These are phyloP conservation scores for Angophora floribunda DNA, from an alignment of 345 rosid genomes.

Conservation along the genomic window DNA sequence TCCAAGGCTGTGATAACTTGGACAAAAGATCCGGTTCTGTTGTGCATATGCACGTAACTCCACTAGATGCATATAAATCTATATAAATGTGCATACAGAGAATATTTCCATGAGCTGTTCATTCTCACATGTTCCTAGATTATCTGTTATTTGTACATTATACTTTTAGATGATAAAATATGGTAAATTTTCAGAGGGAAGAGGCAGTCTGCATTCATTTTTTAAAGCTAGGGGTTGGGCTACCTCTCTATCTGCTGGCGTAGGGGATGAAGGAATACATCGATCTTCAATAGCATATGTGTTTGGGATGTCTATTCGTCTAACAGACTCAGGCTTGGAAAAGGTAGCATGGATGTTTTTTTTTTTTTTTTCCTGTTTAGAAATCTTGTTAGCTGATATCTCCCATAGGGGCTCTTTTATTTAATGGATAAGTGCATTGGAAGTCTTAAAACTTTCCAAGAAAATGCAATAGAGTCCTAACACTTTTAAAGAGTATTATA, in stretches of 20 bases:
- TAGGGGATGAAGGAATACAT: slow-evolving; percentile 83
- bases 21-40: background rate
- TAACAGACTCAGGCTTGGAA: slow-evolving; percentile 77
- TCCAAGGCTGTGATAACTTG: background rate
- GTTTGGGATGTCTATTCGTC: slow-evolving; percentile 78
- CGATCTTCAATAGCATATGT: slow-evolving; percentile 83
- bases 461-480: background rate
- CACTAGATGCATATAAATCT: background rate
- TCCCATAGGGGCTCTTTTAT: background rate
- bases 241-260: slow-evolving; percentile 86
- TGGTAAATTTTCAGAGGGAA: slow-evolving; percentile 64
- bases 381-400: background rate
- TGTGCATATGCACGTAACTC: background rate
- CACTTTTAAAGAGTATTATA: background rate
- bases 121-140: background rate
- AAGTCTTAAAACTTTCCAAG: background rate
- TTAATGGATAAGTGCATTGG: background rate
- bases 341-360: background rate
- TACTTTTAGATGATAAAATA: background rate
- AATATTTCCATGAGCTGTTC: background rate
- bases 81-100: background rate
- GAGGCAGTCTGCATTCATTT: slow-evolving; percentile 84
- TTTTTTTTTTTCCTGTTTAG: background rate
- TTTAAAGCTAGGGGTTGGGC: slow-evolving; percentile 85
- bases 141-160: background rate